These are phyloP conservation scores for Lasiosphaeria ovina DNA, from an alignment of 495 filamentous ascomycete species.

Conservation along the genomic window DNA sequence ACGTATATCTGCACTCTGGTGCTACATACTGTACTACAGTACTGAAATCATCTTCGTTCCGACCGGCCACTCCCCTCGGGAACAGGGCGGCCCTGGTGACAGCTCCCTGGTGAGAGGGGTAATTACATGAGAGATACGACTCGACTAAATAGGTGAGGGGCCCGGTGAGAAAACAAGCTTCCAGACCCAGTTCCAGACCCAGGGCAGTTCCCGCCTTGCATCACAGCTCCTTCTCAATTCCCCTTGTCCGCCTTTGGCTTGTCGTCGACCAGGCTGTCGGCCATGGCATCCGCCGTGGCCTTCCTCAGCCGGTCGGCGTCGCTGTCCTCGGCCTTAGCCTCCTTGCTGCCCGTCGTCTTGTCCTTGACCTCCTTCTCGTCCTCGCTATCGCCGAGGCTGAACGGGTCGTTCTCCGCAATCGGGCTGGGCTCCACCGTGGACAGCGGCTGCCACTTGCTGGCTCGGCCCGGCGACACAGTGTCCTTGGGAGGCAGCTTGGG, in stretches of 20 bases:
- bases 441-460: constrained; percentile 96
- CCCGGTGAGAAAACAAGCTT: too few species aligned
- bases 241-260: constrained; percentile 16
- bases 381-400: constrained; percentile 92
- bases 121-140: too few species aligned
- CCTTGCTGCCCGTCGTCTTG: constrained; percentile 31
- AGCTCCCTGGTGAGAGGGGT: too few species aligned
- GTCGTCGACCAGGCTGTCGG: constrained; percentile 47
- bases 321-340: constrained; percentile 34
- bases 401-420: constrained; percentile 88
- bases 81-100: too few species aligned
- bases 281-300: constrained; percentile 65
- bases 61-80: too few species aligned
- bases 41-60: too few species aligned
- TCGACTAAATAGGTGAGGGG: too few species aligned
- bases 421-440: constrained; percentile 84
- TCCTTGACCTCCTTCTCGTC: constrained; percentile 73
- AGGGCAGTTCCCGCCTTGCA: too few species aligned
- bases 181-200: too few species aligned
- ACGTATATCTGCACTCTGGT: too few species aligned
- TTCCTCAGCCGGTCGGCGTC: constrained; percentile 49
- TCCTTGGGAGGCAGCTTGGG: constrained; percentile 45
- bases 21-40: too few species aligned
- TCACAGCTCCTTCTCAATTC: constrained; percentile 14
- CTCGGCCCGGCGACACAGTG: constrained; percentile 46